phyloP scores from a whole-genome alignment of 352 stramenopile species.

The Phytophthora crassamura region DNA sequence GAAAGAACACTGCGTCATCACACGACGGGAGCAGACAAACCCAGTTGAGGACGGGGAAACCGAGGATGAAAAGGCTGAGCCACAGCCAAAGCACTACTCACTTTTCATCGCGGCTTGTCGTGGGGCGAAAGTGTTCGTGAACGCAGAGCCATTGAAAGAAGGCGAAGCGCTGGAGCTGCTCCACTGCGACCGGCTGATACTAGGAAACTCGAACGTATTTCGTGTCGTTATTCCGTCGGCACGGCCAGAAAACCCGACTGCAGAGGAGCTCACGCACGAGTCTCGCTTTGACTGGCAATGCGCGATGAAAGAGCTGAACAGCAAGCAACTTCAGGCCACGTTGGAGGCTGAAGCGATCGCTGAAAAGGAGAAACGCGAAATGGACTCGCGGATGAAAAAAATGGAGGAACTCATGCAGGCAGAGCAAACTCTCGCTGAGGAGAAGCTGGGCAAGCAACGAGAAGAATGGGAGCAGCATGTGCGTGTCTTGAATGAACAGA shows the following conservation, averaged over 20 bases:
- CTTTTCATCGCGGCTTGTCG: constrained; percentile 47
- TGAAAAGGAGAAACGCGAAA: constrained; percentile 79
- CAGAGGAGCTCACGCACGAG: constrained; percentile 49
- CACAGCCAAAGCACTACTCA: not conserved
- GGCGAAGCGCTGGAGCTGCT: constrained; percentile 42
- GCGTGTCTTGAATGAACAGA: constrained; percentile 70
- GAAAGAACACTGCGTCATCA: constrained; percentile 76
- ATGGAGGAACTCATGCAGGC: constrained; percentile 79
- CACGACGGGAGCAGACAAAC: constrained; percentile 13
- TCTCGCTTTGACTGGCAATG: constrained; percentile 78
- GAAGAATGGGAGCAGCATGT: constrained; percentile 82
- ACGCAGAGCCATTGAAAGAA: constrained; percentile 59
- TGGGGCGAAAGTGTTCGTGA: constrained; percentile 74
- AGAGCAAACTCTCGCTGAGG: constrained; percentile 64
- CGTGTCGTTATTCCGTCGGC: constrained; percentile 71
- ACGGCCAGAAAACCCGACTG: constrained; percentile 24
- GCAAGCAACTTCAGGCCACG: constrained; percentile 65
- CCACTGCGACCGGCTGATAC: constrained; percentile 75
- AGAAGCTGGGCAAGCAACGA: constrained; percentile 66
- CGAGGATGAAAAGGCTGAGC: not conserved
- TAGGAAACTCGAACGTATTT: constrained; percentile 84
- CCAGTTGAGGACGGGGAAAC: not conserved
- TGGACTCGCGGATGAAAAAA: constrained; percentile 71
- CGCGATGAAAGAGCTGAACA: constrained; percentile 86
- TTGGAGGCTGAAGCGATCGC: constrained; percentile 63